Base-by-base conservation (phyloP, 805 yeast species). In the Barnettozyma vustinii region DNA sequence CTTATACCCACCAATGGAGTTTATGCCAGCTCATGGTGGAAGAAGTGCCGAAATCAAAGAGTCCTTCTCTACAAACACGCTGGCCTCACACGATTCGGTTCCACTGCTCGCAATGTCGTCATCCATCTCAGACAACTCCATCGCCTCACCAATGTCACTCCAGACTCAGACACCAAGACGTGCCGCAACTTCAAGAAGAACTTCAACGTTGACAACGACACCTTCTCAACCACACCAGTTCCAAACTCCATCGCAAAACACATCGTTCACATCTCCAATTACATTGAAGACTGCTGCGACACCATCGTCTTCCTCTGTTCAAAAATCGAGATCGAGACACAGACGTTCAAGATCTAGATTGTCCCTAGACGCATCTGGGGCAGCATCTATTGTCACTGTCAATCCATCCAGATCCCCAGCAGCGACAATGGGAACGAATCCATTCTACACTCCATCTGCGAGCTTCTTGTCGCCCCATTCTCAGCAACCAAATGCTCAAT, bases 381-480 rank as follows among this genome's bases (percentile, higher is more conserved):
- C 59, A 13, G 64, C 47, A 55, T n/a, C 47, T 52, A 15, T 56
- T 63, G 20, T 37, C 52, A 42, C 48, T 55, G 45, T 33, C 55
- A 41, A 43, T 41, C 44, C 42, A 21, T 62, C 64, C 40, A 66
- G 62, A 53, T 69, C 74, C 1, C 74, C 75, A 12, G 56, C 61
- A 26, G 32, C 46, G 3, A 16, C 42, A 9, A 37, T 37, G 35
- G 65, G 66, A 9, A 71, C 72, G 7, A 76, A 75, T 54, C 80
- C 80, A 9, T 76, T 75, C 57, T 75, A 74, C 57, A 73, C 75
- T 1, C 78, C 77, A 3, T 68, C 72, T 1, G 55, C 72, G 7
- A 40, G 23, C 35, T 72, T 73, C 43, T 46, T 73, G 41, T 70
- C 78, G 15, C 79, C 80, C 52, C 59, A 60, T 56, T 50, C 48